phyloP scores from a whole-genome alignment of 441 rosid genomes.

The Geranium incanum region DNA sequence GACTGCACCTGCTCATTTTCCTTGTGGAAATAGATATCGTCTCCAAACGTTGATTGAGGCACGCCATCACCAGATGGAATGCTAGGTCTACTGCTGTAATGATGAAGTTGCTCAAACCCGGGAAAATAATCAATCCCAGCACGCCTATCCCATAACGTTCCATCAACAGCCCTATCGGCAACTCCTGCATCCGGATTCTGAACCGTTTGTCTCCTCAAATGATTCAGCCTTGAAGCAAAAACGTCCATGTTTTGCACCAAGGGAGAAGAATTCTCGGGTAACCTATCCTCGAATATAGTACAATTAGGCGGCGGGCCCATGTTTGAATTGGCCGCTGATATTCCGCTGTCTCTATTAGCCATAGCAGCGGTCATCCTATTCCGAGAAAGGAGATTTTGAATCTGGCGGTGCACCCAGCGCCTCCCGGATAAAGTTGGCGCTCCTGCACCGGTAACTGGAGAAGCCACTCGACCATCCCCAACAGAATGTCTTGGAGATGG shows the following conservation, averaged over 20 bases:
- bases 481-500: slow-evolving; percentile 59
- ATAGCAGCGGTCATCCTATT: slow-evolving; percentile 40
- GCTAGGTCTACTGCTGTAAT: slow-evolving; percentile 37
- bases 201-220: slow-evolving; percentile 35
- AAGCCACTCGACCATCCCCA: slow-evolving; percentile 42
- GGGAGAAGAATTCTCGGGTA: slow-evolving; percentile 32
- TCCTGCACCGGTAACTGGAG: slow-evolving; percentile 63
- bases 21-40: slow-evolving; percentile 36
- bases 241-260: slow-evolving; percentile 37
- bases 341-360: slow-evolving; percentile 40
- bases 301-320: slow-evolving; percentile 29
- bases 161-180: slow-evolving; percentile 29
- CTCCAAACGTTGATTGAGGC: slow-evolving; percentile 30
- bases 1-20: slow-evolving; percentile 64
- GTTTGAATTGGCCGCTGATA: slow-evolving; percentile 35
- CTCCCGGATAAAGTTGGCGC: slow-evolving; percentile 74
- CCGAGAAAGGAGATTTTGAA: slow-evolving; percentile 55
- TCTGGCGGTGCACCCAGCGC: slow-evolving; percentile 74
- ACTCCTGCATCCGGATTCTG: slow-evolving; percentile 29
- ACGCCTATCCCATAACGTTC: slow-evolving; percentile 51
- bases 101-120: slow-evolving; percentile 35
- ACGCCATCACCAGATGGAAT: slow-evolving; percentile 27
- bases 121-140: slow-evolving; percentile 31
- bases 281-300: slow-evolving; percentile 37
- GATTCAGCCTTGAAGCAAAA: slow-evolving; percentile 32